A percentile compares a stretch with the other conserved stretches of the same genome.
Conservation (phyloP, 768 basidiomycete species). For the Naematelia aurantialba region DNA sequence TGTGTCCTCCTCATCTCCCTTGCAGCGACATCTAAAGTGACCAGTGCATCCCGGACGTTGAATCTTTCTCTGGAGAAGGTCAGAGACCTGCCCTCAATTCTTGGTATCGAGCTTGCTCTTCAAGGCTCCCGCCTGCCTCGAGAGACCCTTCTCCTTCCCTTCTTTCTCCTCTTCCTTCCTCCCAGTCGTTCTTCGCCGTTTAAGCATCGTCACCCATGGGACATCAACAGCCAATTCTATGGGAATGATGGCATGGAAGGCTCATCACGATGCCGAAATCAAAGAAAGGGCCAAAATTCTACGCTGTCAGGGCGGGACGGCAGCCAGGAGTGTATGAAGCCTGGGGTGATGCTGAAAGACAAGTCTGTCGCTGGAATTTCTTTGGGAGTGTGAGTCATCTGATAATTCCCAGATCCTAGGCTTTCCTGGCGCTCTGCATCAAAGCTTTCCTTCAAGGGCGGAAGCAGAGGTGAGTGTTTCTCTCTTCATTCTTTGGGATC, state of each 20-base stretch:
- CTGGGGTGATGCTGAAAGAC: conserved; percentile 31
- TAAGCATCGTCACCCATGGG: no score
- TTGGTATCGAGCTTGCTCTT: no score
- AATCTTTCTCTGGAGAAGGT: no score
- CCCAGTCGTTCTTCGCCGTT: no score
- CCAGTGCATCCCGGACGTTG: no score
- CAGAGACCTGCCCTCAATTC: no score
- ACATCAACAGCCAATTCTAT: not conserved
- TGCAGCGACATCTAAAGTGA: not conserved
- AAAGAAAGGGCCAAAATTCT: conserved; percentile 18
- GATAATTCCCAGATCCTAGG: conserved; percentile 11
- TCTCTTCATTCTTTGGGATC: not conserved
- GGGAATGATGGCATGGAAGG: no score
- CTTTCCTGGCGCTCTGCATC: conserved; percentile 32
- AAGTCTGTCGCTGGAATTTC: conserved; percentile 33
- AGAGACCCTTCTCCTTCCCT: not conserved
- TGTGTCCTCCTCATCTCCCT: not conserved
- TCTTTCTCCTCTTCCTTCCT: not conserved
- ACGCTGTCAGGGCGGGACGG: conserved; percentile 33
- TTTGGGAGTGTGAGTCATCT: not conserved
- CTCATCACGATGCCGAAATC: not conserved
- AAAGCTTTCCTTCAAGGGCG: conserved; percentile 16
- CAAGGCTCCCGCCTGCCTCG: not conserved
- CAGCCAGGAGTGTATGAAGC: conserved; percentile 34
- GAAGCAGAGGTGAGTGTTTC: conserved; percentile 29